Evolutionary conservation across 2,329 filamentous ascomycete genomes (phyloP).

Genomic region (Elsinoe perseae): DNA sequence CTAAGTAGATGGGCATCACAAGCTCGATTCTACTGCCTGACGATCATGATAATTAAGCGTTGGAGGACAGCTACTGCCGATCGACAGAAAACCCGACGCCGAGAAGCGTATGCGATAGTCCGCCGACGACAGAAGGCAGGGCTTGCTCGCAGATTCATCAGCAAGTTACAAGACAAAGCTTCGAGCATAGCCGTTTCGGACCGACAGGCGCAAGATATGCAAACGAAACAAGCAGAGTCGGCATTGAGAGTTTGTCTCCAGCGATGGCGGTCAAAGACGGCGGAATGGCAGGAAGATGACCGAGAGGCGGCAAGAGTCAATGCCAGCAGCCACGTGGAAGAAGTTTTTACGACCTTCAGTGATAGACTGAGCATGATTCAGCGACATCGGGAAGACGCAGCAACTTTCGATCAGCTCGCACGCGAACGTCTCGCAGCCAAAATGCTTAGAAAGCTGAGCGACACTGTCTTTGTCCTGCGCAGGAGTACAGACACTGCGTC

Average conservation of each 20-base stretch:
- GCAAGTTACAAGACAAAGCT: constrained; percentile 32
- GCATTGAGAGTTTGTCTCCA: not conserved
- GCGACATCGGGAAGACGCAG: constrained; percentile 1
- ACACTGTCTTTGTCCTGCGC: constrained; percentile 49
- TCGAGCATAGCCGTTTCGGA: constrained; percentile 31
- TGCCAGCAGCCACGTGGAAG: constrained; percentile 26
- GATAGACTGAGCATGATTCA: constrained; percentile 23
- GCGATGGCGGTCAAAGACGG: not conserved
- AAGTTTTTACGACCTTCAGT: constrained; percentile 30
- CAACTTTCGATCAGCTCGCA: constrained; percentile 36
- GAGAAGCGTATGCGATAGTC: constrained; percentile 49
- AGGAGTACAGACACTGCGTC: constrained; percentile 46
- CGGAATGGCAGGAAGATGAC: not conserved
- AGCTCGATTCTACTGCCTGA: constrained; percentile 50
- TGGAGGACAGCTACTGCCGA: constrained; percentile 47
- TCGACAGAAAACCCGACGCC: constrained; percentile 45
- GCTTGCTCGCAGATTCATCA: constrained; percentile 40
- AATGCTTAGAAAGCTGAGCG: constrained; percentile 48
- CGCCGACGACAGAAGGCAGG: constrained; percentile 48
- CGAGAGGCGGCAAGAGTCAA: not conserved
- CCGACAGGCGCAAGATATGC: not conserved
- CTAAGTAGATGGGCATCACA: constrained; percentile 48
- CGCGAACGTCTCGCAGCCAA: constrained; percentile 30
- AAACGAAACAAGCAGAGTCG: not conserved
- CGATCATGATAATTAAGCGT: constrained; percentile 41